Evolutionary conservation across 2,329 filamentous ascomycete species (phyloP), one percentile per base, ranked within the genome.

Genomic region (Sporothrix humicola): DNA sequence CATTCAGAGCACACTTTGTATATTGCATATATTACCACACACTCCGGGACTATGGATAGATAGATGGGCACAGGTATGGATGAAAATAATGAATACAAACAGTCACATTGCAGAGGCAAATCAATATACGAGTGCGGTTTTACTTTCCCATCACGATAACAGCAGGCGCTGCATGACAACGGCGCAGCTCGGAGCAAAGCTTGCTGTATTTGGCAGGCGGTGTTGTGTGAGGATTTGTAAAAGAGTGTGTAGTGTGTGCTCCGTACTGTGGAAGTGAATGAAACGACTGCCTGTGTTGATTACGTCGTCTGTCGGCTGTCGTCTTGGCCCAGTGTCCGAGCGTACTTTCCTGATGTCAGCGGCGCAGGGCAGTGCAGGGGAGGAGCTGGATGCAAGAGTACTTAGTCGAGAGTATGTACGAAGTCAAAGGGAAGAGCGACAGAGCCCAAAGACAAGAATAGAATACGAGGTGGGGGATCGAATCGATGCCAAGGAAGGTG

Each of bases 61-160:
- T 31, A 58, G 54, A 58, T 13, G 31, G 31, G 31, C 31, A 56
- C 6, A 17, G 10, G 17, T 13, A 48, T 66, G 61, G 37, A 65
- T 12, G n/a, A 66, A 66, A 23, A 48, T 26, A 26, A 66, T 48
- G 61, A 66, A 66, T 48, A 6, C 42, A 66, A 48, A 66, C 26
- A 37, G 7, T 37, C 31, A 13, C 52, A 56, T 1, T 17, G 15
- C 12, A 52, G 8, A 26, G 2, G 23, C 23, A 58, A 7, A 26
- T 0, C 42, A 48, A 63, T 46, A 23, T 63, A 17, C 48, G 12
- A 37, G 7, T 37, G 31, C 31, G 7, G 4, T 37, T 37, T 37
- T 37, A 37, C 31, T 37, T 37, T 37, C 7, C 31, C 31, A 7
- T 56, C 52, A 56, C 52, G 52, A 56, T 56, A 56, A 56, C 52